phyloP scores from a whole-genome alignment of 805 yeast species.

The Maudiozyma barnettii region DNA sequence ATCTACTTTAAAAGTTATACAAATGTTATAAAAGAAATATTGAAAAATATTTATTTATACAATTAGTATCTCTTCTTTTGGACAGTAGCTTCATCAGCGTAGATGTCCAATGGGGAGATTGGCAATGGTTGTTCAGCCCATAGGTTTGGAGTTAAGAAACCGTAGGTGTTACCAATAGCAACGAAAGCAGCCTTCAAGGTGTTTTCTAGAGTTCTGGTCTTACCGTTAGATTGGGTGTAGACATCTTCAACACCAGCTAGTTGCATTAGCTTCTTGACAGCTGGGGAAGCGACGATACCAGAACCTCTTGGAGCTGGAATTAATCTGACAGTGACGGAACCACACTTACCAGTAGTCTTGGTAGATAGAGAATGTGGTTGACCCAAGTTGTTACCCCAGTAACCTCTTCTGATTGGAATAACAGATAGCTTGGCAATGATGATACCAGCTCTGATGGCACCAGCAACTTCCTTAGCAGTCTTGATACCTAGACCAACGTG shows the following conservation, averaged over 20 bases:
- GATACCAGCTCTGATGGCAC: conserved; percentile 99
- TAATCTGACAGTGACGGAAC: conserved; percentile 96
- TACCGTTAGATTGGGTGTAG: conserved; percentile 97
- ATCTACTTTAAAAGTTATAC: neutral
- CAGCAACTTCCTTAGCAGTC: conserved; percentile 99
- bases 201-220: conserved; percentile 99
- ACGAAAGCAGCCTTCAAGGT: conserved; percentile 99
- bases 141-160: conserved; percentile 99
- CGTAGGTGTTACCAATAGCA: conserved; percentile 99
- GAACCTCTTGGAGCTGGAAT: conserved; percentile 99
- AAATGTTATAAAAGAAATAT: neutral
- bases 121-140: conserved; percentile 82
- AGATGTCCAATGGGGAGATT: conserved; percentile 90
- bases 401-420: conserved; percentile 99
- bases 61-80: conserved; percentile 68
- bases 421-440: conserved; percentile 97
- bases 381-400: conserved; percentile 99
- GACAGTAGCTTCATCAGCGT: conserved; percentile 74
- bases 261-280: conserved; percentile 97
- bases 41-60: conserved; percentile 7
- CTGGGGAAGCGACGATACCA: conserved; percentile 99
- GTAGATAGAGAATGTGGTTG: conserved; percentile 97
- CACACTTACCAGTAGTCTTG: conserved; percentile 99
- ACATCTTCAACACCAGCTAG: conserved; percentile 99
- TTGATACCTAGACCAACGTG: conserved; percentile 99